Evolutionary conservation across 2,329 filamentous ascomycete species (phyloP).

Genomic region (Alternaria metachromatica): DNA sequence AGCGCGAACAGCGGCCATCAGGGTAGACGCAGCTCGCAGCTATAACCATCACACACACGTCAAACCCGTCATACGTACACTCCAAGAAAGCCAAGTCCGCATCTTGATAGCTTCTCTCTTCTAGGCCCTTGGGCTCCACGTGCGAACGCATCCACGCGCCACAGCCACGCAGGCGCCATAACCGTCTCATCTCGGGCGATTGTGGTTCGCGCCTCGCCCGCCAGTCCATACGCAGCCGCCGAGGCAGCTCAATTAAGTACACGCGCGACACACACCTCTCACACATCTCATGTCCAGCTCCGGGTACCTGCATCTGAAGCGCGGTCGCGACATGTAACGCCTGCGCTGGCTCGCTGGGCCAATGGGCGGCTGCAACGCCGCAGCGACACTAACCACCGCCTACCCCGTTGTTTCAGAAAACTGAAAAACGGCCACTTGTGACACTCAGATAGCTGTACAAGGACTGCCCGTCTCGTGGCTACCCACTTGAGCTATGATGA

Average conservation of each 20-base stretch:
- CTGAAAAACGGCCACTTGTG: conserved; percentile 22
- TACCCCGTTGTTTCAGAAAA: conserved; percentile 30
- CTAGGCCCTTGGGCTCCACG: conserved; percentile 2
- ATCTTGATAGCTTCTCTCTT: neutral
- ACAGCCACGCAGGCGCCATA: conserved; percentile 1
- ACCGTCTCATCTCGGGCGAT: neutral
- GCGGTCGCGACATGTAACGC: conserved; percentile 27
- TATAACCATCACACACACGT: neutral
- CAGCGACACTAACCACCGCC: conserved; percentile 8
- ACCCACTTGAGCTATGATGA: neutral
- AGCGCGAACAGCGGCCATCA: neutral
- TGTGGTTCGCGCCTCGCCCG: neutral
- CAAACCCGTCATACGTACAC: neutral
- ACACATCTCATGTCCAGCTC: conserved; percentile 20
- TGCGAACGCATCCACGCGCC: conserved; percentile 8
- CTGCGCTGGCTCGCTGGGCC: conserved; percentile 4
- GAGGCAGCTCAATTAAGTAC: conserved; percentile 3
- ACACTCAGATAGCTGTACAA: conserved; percentile 19
- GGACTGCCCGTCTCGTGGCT: conserved; percentile 16
- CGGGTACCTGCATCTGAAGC: conserved; percentile 27
- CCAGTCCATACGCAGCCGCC: conserved; percentile 14
- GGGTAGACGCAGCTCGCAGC: conserved; percentile 4
- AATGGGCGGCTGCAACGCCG: conserved; percentile 18
- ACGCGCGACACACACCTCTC: conserved; percentile 13
- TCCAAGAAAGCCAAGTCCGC: conserved; percentile 1